A percentile compares a stretch with the other conserved stretches of the same genome.
These are phyloP conservation scores for Pyrrhoderma noxium DNA, from an alignment of 1,284 basidiomycete species.

Conservation along the genomic window DNA sequence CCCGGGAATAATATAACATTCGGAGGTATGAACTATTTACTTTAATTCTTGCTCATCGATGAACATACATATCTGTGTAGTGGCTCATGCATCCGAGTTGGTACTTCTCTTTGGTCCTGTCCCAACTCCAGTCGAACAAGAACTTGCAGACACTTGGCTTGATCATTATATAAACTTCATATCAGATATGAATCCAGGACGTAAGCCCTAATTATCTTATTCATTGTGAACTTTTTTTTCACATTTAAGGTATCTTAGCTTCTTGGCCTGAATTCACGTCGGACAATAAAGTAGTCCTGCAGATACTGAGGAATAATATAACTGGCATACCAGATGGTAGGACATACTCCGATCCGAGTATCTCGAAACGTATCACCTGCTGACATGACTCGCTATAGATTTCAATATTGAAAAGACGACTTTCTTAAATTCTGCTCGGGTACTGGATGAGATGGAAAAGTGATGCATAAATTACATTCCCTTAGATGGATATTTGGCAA, in stretches of 20 bases:
- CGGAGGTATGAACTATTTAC: slow-evolving; percentile 36
- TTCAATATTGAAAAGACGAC: slow-evolving; percentile 35
- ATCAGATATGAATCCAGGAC: slow-evolving; percentile 43
- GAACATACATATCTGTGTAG: slow-evolving; percentile 25
- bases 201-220: slow-evolving; percentile 26
- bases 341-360: slow-evolving; percentile 17
- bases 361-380: slow-evolving; percentile 1
- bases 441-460: slow-evolving; percentile 43
- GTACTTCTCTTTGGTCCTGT: slow-evolving; percentile 41
- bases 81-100: slow-evolving; percentile 45
- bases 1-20: slow-evolving; percentile 37
- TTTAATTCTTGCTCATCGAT: slow-evolving; percentile 5
- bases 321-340: slow-evolving; percentile 44
- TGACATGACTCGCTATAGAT: slow-evolving; percentile 27
- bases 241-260: slow-evolving; percentile 23
- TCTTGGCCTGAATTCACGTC: slow-evolving; percentile 37
- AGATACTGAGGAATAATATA: slow-evolving; percentile 42
- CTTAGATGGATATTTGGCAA: no score
- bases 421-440: slow-evolving; percentile 35
- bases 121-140: slow-evolving; percentile 35
- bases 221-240: neutral
- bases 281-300: slow-evolving; percentile 33
- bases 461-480: slow-evolving; percentile 10
- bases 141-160: slow-evolving; percentile 39
- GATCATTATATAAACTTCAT: slow-evolving; percentile 51